Base-by-base conservation (phyloP, 768 basidiomycete species). In the Lentinula aciculospora region DNA sequence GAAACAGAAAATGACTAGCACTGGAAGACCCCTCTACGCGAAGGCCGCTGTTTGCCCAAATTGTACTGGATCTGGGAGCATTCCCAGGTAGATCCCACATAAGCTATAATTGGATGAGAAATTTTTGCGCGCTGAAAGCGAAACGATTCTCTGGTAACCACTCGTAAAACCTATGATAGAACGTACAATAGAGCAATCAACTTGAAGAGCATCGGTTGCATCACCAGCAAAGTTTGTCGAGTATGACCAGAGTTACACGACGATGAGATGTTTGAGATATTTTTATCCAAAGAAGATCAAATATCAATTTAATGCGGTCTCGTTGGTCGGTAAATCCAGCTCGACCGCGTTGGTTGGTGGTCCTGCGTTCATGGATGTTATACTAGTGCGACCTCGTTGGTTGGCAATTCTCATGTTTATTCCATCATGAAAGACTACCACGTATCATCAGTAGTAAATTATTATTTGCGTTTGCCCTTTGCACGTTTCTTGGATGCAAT, bases 401-500 rank as follows among this genome's bases (percentile, higher is more conserved):
- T 12, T 44, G 42, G n/a, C 21, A 23, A 44, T 44, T 44, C 19
- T 44, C 5, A 17, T 21, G 19, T 44, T 23, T 9, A 23, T 44
- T 36, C 31, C 19, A 19, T 49, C 17, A 49, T 32, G 29, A 28
- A 27, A 49, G 12, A 13, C 28, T 32, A 34, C 31, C 28, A 50
- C 29, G 49, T 34, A 50, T 34, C 15, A 31, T 15, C n/a, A n/a
- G n/a, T 15, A 32, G 19, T 31, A 31, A 9, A 23, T 27, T 19
- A 45, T 47, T 61, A 72, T 51, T 66, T 70, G 57, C 64, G 68
- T 63, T 70, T 70, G 19, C 71, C 73, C 53, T 72, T 77, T 51
- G 66, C 68, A 46, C 75, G 72, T 65, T 76, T 80, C 46, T 72
- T 76, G 1, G 77, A 72, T n/a, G 45, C 25, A 7, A 76, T 76